Conservation (phyloP, 441 rosid species). For the Pelargonium australe region DNA sequence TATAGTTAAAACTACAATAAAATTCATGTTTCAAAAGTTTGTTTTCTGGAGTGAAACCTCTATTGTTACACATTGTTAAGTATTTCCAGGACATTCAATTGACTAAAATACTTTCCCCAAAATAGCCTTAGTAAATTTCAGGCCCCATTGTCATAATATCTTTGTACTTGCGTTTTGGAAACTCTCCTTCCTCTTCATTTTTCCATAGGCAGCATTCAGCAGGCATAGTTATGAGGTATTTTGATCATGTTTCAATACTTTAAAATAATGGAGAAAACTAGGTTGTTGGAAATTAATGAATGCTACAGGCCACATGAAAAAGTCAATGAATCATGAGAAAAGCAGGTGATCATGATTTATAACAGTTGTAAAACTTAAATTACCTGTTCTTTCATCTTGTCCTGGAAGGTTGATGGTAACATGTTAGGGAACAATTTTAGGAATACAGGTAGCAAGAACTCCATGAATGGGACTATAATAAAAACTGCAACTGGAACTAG, state of each 20-base stretch:
- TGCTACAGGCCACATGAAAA: neutral
- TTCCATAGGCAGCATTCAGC: neutral
- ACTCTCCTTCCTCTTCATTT: neutral
- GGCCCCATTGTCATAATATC: neutral
- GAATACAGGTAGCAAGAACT: slow-evolving; percentile 72
- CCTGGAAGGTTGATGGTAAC: slow-evolving; percentile 97
- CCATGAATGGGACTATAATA: slow-evolving; percentile 46
- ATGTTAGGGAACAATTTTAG: slow-evolving; percentile 85
- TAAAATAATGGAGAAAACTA: neutral
- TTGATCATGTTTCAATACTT: neutral
- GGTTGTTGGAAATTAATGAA: neutral
- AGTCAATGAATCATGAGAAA: slow-evolving; percentile 6
- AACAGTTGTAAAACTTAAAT: slow-evolving; percentile 5
- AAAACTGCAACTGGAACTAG: slow-evolving; percentile 30
- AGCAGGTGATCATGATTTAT: slow-evolving; percentile 8
- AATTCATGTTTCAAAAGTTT: neutral
- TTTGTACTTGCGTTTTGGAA: neutral
- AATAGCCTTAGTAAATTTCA: neutral
- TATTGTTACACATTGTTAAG: neutral
- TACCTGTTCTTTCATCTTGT: slow-evolving; percentile 99
- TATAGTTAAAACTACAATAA: no score
- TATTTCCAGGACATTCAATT: neutral
- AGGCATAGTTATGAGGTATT: neutral
- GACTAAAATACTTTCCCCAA: neutral
- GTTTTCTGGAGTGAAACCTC: neutral